A percentile compares a stretch with the other conserved stretches of the same genome.
Evolutionary conservation across 1,284 basidiomycete species (phyloP).

Genomic region (Leccinum ponderosum): DNA sequence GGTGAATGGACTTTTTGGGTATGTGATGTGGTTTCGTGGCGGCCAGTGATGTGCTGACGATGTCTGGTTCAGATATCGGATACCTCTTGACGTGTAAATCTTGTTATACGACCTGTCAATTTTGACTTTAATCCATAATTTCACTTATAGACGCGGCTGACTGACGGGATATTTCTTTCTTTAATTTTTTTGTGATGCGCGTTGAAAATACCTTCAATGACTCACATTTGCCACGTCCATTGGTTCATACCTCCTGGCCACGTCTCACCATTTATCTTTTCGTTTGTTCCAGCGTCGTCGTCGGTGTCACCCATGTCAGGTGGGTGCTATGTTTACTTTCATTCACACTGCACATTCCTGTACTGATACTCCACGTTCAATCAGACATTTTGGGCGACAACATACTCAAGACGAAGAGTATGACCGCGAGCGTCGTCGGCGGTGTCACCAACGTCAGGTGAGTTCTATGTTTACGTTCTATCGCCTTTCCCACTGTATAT

Average conservation of each 20-base stretch:
- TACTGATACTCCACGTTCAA: too few relatives aligned
- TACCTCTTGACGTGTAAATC: background rate
- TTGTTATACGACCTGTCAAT: background rate
- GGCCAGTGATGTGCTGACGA: background rate
- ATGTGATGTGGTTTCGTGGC: background rate
- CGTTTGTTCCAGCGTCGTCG: background rate
- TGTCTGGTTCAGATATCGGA: background rate
- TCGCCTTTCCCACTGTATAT: too few relatives aligned
- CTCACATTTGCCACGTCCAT: background rate
- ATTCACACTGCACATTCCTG: too few relatives aligned
- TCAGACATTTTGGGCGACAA: too few relatives aligned
- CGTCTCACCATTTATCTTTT: background rate
- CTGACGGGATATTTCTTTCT: background rate
- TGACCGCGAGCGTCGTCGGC: too few relatives aligned
- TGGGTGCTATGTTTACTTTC: too few relatives aligned
- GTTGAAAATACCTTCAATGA: background rate
- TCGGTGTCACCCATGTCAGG: too few relatives aligned
- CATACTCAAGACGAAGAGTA: too few relatives aligned
- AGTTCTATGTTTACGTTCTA: too few relatives aligned
- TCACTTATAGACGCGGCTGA: background rate
- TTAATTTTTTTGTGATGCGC: background rate
- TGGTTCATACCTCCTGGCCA: background rate
- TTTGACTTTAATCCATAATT: background rate
- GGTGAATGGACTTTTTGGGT: conserved; percentile 1
- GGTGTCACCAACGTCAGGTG: too few relatives aligned